Conservation (phyloP, 1,284 basidiomycete species). For the Puccinia coronata region DNA sequence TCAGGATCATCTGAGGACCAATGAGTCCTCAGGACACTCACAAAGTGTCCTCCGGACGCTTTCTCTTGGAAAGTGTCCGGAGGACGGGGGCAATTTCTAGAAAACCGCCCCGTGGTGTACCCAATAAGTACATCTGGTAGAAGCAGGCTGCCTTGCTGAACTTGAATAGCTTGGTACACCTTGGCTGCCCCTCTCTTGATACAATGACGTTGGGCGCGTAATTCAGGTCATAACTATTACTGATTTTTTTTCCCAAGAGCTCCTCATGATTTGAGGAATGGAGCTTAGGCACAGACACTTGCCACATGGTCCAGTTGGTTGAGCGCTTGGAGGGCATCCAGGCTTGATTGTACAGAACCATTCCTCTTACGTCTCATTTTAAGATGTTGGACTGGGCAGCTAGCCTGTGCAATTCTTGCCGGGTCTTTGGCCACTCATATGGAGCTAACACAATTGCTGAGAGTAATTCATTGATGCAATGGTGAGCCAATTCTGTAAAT, state of each 20-base stretch:
- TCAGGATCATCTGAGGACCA: no score
- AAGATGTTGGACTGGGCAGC: slow-evolving; percentile 50
- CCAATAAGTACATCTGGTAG: slow-evolving; percentile 58
- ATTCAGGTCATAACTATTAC: slow-evolving; percentile 56
- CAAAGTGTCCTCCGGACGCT: no score
- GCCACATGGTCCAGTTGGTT: slow-evolving; percentile 56
- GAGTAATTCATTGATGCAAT: slow-evolving; percentile 51
- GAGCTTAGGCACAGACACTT: slow-evolving; percentile 51
- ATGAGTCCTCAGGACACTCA: no score
- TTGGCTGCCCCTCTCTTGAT: slow-evolving; percentile 55
- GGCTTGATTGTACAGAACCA: slow-evolving; percentile 54
- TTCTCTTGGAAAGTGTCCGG: no score
- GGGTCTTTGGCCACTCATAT: slow-evolving; percentile 54
- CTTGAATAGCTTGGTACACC: slow-evolving; percentile 58
- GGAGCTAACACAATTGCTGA: slow-evolving; percentile 52
- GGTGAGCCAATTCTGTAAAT: slow-evolving; percentile 51
- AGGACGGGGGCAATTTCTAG: no score
- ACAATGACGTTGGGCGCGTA: slow-evolving; percentile 56
- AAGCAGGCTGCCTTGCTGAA: slow-evolving; percentile 55
- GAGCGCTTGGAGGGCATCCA: slow-evolving; percentile 56
- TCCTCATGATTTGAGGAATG: slow-evolving; percentile 50
- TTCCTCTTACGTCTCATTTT: slow-evolving; percentile 20
- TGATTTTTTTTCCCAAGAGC: slow-evolving; percentile 52
- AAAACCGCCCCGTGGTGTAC: slow-evolving; percentile 56
- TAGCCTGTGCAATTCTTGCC: slow-evolving; percentile 52